phyloP scores from a whole-genome alignment of 148 eudicot species.

The Rhododendron simsii region DNA sequence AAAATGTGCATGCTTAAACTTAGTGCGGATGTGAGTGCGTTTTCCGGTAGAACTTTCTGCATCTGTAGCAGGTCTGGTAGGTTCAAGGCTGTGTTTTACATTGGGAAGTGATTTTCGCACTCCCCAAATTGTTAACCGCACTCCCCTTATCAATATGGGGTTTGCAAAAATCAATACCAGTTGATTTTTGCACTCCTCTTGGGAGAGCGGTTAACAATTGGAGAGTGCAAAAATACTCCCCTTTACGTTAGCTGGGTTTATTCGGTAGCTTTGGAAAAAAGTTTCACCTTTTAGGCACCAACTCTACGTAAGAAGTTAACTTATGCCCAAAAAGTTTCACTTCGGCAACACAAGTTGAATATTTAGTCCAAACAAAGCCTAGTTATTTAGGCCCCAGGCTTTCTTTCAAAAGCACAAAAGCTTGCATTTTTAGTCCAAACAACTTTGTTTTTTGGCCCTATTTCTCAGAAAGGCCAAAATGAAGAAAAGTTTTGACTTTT shows the following conservation, averaged over 20 bases:
- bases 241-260: background rate
- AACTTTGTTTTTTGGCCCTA: background rate
- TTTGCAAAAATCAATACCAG: too few relatives aligned
- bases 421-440: background rate
- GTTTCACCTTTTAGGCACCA: background rate
- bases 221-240: too few relatives aligned
- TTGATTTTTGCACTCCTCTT: too few relatives aligned
- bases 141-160: too few relatives aligned
- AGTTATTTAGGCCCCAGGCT: background rate
- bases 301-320: too few relatives aligned
- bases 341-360: background rate
- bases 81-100: background rate
- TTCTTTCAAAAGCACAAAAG: background rate
- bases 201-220: too few relatives aligned
- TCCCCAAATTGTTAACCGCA: too few relatives aligned
- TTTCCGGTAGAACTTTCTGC: background rate
- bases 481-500: background rate
- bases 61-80: background rate
- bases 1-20: background rate
- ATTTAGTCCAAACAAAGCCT: background rate
- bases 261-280: background rate
- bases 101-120: background rate
- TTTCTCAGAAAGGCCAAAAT: background rate
- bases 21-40: background rate
- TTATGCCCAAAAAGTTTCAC: too few relatives aligned